Base-by-base conservation (phyloP, 768 basidiomycete species). In the Rhizopogon salebrosus region DNA sequence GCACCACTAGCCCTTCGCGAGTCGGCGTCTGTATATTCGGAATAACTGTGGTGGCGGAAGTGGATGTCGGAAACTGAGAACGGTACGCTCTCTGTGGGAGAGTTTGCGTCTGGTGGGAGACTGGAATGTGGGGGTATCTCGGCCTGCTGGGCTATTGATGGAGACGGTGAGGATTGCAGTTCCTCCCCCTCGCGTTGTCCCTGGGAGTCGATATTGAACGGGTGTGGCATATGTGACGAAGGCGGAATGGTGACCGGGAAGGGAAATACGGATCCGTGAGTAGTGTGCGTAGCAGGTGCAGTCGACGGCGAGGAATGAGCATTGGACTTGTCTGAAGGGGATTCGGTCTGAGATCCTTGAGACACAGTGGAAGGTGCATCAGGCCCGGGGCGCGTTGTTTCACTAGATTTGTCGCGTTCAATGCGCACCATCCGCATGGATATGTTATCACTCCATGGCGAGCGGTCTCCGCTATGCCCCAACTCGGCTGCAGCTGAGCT, bases 1-100 rank as follows among this genome's bases (percentile, higher is more conserved):
- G 60, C 57, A 10, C 58, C 64, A 14, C 71, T 73, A 0, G 58
- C 64, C 26, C 69, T 64, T 18, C 67, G 71, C 14, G 67, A 69
- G 43, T 68, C 68, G 9, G 64, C 37, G 41, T 35, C 59, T n/a
- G 55, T 49, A 45, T 60, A 70, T 31, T 70, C 69, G 6, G 67
- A 68, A 49, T 51, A 59, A 37, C 67, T 78, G 40, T 76, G 72
- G 40, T 76, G 72, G 35, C 76, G 70, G 63, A 80, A 80, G 45
- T 77, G 70, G 29, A 80, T 67, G 10, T 82, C 80, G 14, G 78
- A 78, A n/a, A 79, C 73, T 14, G 80, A 78, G 52, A 79, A 70
- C 1, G 80, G 78, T 35, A 82, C 68, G 52, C 81, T 84, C 42
- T 83, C 79, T 0, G 79, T 78, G 35, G 80, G 81, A 13, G 83